These are phyloP conservation scores for Cytospora paraplurivora DNA, from an alignment of 2,329 filamentous ascomycete species.

Conservation along the genomic window DNA sequence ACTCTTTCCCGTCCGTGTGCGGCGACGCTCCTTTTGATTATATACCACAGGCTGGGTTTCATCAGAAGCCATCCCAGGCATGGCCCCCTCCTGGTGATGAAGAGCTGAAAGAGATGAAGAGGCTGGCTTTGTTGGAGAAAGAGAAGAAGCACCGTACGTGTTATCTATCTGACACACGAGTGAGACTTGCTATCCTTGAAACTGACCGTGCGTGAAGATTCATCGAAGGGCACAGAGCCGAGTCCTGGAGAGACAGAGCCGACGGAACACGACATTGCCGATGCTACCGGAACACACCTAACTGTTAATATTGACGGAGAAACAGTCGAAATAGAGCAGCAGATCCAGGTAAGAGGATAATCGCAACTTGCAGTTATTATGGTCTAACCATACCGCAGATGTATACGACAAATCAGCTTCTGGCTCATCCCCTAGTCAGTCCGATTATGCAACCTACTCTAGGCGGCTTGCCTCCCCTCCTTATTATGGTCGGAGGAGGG, in stretches of 20 bases:
- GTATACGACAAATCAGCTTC: slow-evolving; percentile 79
- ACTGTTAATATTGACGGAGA: slow-evolving; percentile 72
- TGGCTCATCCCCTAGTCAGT: slow-evolving; percentile 87
- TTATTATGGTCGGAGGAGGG: slow-evolving; percentile 84
- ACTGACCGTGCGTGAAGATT: slow-evolving; percentile 30
- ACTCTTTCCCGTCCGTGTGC: slow-evolving; percentile 90
- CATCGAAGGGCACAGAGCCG: slow-evolving; percentile 15
- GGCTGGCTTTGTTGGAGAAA: slow-evolving; percentile 48
- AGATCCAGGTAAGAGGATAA: slow-evolving; percentile 72
- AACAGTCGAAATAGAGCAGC: slow-evolving; percentile 76
- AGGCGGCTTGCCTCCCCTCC: slow-evolving; percentile 83
- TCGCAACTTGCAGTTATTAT: not conserved
- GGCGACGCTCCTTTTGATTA: slow-evolving; percentile 77
- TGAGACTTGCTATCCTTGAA: slow-evolving; percentile 35
- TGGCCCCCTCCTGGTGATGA: slow-evolving; percentile 91
- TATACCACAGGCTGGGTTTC: slow-evolving; percentile 83
- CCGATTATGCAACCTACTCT: slow-evolving; percentile 85
- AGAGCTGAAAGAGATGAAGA: slow-evolving; percentile 60
- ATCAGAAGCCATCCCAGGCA: slow-evolving; percentile 83
- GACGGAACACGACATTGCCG: slow-evolving; percentile 30
- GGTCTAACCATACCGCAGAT: slow-evolving; percentile 45
- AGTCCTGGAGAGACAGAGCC: slow-evolving; percentile 13
- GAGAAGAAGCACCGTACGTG: slow-evolving; percentile 35
- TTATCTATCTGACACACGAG: not conserved
- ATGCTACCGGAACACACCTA: slow-evolving; percentile 41